Evolutionary conservation across 177 flowering plant species (phyloP).

Genomic region (Vitis hybrid): DNA sequence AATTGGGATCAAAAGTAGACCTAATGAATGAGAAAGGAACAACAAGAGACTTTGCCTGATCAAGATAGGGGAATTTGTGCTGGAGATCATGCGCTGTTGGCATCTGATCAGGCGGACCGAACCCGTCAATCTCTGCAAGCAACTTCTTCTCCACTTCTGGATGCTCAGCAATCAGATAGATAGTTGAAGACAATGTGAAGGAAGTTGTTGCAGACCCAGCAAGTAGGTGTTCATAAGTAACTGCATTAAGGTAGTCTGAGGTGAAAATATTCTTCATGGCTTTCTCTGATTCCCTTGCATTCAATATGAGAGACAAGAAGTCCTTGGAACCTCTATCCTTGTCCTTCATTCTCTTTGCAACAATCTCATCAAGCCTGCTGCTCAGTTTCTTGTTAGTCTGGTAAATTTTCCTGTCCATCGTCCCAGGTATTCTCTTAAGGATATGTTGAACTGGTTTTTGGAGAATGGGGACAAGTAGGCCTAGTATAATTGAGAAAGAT

Average conservation of each 20-base stretch:
- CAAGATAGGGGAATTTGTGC: conserved; percentile 78
- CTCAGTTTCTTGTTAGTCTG: conserved; percentile 53
- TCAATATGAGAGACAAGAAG: conserved; percentile 72
- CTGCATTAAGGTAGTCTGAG: conserved; percentile 76
- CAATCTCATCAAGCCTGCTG: conserved; percentile 64
- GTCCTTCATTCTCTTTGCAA: conserved; percentile 48
- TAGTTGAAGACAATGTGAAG: conserved; percentile 71
- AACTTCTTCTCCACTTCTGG: conserved; percentile 81
- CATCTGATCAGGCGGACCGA: conserved; percentile 51
- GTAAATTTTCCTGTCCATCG: conserved; percentile 72
- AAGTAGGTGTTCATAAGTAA: conserved; percentile 85
- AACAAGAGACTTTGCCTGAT: conserved; percentile 56
- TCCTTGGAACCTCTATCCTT: conserved; percentile 50
- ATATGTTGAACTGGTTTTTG: conserved; percentile 82
- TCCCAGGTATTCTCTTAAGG: conserved; percentile 71
- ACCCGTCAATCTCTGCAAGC: conserved; percentile 73
- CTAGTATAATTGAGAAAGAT: conserved; percentile 76
- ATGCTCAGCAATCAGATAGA: conserved; percentile 83
- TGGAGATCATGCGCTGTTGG: conserved; percentile 83
- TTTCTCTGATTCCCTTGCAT: conserved; percentile 59
- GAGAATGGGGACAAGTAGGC: conserved; percentile 72
- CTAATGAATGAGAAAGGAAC: not conserved
- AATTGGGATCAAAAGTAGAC: too few relatives aligned
- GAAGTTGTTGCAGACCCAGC: conserved; percentile 96
- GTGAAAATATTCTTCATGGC: conserved; percentile 55